phyloP scores from a whole-genome alignment of 306 rosid species.

The Vicia sativa region DNA sequence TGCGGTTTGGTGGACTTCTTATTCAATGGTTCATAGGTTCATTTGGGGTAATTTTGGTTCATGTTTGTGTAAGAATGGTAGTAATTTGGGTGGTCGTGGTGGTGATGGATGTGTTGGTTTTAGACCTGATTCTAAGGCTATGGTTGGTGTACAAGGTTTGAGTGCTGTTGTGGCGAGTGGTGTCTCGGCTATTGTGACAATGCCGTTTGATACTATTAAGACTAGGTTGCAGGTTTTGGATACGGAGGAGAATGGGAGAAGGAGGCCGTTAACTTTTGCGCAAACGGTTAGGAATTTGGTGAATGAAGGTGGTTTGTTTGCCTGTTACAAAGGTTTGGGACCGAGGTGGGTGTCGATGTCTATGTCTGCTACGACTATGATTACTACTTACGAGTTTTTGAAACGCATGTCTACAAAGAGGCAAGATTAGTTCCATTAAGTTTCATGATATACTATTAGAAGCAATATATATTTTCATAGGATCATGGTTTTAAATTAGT shows the following conservation, averaged over 20 bases:
- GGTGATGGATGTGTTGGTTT: conserved; percentile 36
- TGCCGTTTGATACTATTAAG: conserved; percentile 88
- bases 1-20: conserved; percentile 99
- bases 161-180: conserved; percentile 96
- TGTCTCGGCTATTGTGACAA: conserved; percentile 80
- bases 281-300: conserved; percentile 73
- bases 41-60: conserved; percentile 74
- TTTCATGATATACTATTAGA: background rate
- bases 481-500: background rate
- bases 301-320: conserved; percentile 80
- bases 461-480: background rate
- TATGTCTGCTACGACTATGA: conserved; percentile 95
- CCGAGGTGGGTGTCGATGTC: conserved; percentile 98
- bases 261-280: conserved; percentile 61
- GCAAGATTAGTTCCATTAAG: conserved; percentile 42
- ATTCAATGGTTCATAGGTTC: conserved; percentile 75
- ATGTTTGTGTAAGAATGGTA: conserved; percentile 46
- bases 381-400: conserved; percentile 92
- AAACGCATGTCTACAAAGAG: conserved; percentile 80
- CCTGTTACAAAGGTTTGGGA: conserved; percentile 93
- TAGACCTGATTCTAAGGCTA: conserved; percentile 65
- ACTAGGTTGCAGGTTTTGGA: conserved; percentile 96
- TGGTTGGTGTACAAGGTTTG: conserved; percentile 74
- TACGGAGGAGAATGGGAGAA: conserved; percentile 75
- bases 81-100: conserved; percentile 20